phyloP scores from a whole-genome alignment of 352 stramenopile species.

The Aphanomyces invadans region DNA sequence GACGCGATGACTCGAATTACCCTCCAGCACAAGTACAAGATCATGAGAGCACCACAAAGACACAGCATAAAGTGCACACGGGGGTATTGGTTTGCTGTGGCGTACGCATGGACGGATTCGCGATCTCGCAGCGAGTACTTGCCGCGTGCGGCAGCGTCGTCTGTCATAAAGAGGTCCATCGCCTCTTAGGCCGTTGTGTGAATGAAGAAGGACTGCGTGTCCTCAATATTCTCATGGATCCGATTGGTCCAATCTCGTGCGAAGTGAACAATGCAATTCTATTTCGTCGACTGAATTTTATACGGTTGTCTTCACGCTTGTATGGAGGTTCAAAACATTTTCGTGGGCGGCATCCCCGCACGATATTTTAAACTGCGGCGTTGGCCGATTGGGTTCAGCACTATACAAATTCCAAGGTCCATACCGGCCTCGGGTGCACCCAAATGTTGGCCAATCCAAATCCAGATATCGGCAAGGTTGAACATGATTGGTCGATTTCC shows the following conservation, averaged over 20 bases:
- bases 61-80: not conserved
- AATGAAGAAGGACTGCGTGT: not conserved
- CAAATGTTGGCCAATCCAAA: not conserved
- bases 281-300: too few species aligned
- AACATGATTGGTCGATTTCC: not conserved
- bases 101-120: not conserved
- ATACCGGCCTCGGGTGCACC: too few species aligned
- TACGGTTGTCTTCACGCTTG: too few species aligned
- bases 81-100: not conserved
- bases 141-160: not conserved
- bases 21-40: not conserved
- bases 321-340: too few species aligned
- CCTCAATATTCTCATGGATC: too few species aligned
- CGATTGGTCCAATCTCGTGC: not conserved
- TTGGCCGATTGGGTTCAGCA: not conserved
- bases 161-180: not conserved
- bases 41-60: not conserved
- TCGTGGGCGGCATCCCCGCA: too few species aligned
- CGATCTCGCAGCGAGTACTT: not conserved
- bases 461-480: not conserved
- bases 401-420: not conserved
- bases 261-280: too few species aligned
- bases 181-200: not conserved
- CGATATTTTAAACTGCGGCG: not conserved
- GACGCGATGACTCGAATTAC: not conserved